phyloP scores from a whole-genome alignment of 768 basidiomycete species.

The Lactifluus subvellereus region DNA sequence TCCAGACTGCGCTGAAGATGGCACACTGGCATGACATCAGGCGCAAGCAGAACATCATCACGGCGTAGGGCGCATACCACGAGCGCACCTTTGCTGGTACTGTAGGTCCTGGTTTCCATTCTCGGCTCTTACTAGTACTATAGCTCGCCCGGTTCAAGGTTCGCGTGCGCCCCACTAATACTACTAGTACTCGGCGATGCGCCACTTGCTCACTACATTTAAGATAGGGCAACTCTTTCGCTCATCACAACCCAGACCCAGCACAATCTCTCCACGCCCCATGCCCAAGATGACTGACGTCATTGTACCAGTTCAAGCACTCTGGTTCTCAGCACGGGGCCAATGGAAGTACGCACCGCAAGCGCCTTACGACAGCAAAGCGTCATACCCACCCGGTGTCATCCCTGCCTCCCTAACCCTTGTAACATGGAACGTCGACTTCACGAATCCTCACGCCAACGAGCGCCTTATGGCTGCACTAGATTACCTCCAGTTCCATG shows the following conservation, averaged over 20 bases:
- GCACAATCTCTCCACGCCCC: not conserved
- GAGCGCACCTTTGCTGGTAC: too few relatives aligned
- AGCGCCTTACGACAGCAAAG: slow-evolving; percentile 31
- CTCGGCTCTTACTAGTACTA: too few relatives aligned
- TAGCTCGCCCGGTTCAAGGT: too few relatives aligned
- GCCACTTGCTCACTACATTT: not conserved
- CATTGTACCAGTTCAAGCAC: not conserved
- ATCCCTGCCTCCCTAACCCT: slow-evolving; percentile 45
- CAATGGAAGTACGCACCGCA: slow-evolving; percentile 27
- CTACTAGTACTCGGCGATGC: not conserved
- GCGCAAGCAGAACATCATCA: too few relatives aligned
- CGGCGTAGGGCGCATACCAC: too few relatives aligned
- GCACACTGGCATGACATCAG: too few relatives aligned
- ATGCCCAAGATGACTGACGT: not conserved
- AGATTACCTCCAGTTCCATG: slow-evolving; percentile 47
- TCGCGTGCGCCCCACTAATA: too few relatives aligned
- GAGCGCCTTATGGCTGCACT: slow-evolving; percentile 47
- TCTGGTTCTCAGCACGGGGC: not conserved
- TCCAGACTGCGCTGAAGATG: too few relatives aligned
- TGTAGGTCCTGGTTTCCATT: too few relatives aligned
- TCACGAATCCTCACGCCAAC: slow-evolving; percentile 32
- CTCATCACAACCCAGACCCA: not conserved
- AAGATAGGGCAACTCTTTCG: not conserved
- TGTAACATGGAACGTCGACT: slow-evolving; percentile 72
- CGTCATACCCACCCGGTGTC: slow-evolving; percentile 17